These are phyloP conservation scores for Hanseniaspora lachancei DNA, from an alignment of 805 yeast species.

Conservation along the genomic window DNA sequence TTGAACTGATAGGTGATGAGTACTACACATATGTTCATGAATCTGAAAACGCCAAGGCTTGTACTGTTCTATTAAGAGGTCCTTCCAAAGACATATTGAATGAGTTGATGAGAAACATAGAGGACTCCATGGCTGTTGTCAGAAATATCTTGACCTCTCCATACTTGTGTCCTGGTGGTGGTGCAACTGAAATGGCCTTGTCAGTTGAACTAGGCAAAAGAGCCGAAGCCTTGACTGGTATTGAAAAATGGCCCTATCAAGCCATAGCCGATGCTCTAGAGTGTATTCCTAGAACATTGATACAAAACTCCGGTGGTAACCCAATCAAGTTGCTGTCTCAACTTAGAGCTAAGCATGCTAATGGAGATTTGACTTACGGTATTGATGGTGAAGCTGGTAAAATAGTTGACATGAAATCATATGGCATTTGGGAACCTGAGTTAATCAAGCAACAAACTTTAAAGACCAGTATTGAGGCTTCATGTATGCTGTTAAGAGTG, in stretches of 20 bases:
- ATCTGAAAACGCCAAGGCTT: conserved; percentile 79
- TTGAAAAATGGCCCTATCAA: conserved; percentile 96
- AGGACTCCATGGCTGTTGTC: conserved; percentile 97
- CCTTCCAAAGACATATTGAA: conserved; percentile 93
- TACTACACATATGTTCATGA: conserved; percentile 76
- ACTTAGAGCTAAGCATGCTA: conserved; percentile 91
- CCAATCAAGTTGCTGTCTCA: conserved; percentile 82
- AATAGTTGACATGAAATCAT: conserved; percentile 86
- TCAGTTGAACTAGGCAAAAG: conserved; percentile 75
- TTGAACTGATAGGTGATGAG: conserved; percentile 93
- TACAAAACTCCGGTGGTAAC: conserved; percentile 96
- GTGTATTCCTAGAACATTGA: conserved; percentile 92
- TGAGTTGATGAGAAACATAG: conserved; percentile 92
- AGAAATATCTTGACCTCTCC: conserved; percentile 93
- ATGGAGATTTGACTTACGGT: conserved; percentile 75
- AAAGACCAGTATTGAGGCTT: conserved; percentile 96
- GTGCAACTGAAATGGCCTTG: conserved; percentile 98
- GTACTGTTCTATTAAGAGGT: conserved; percentile 85
- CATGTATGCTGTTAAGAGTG: conserved; percentile 83
- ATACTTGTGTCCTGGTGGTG: conserved; percentile 93
- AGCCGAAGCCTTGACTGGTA: conserved; percentile 86
- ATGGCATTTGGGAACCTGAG: conserved; percentile 99
- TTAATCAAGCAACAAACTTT: conserved; percentile 92
- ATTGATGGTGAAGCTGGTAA: conserved; percentile 91
- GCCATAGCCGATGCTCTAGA: conserved; percentile 98